Evolutionary conservation across 177 flowering plant genomes (phyloP).

Genomic region (Vitis hybrid): DNA sequence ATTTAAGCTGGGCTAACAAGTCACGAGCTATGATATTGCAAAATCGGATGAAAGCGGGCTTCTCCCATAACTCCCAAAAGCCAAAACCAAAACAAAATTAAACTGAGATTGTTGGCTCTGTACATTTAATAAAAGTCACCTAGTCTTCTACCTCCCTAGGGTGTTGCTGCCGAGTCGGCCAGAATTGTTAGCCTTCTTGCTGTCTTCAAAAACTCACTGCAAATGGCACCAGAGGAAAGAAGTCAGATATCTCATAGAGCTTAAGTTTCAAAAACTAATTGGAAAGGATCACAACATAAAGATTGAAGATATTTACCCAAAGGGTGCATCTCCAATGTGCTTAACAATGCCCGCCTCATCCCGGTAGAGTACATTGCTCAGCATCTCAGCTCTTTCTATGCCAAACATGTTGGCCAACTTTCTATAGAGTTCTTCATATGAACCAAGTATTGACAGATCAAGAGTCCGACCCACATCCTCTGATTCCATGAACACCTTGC

Average conservation of each 20-base stretch:
- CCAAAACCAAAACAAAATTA: too few relatives aligned
- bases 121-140: neutral
- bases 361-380: conserved; percentile 32
- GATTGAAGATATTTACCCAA: conserved; percentile 28
- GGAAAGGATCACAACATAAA: neutral
- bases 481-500: conserved; percentile 43
- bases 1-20: too few relatives aligned
- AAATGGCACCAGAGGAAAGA: neutral
- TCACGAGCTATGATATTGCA: too few relatives aligned
- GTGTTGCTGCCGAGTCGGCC: conserved; percentile 38
- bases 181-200: conserved; percentile 45
- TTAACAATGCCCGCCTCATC: conserved; percentile 31
- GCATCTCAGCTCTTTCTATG: conserved; percentile 28
- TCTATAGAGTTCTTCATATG: conserved; percentile 36
- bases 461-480: conserved; percentile 40
- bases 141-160: conserved; percentile 19
- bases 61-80: too few relatives aligned
- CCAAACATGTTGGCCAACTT: conserved; percentile 37
- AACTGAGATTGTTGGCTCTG: too few relatives aligned
- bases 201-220: conserved; percentile 44
- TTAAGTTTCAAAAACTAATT: neutral
- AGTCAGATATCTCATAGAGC: neutral
- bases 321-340: conserved; percentile 40
- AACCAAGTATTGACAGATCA: conserved; percentile 35
- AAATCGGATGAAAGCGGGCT: too few relatives aligned